These are phyloP conservation scores for Sporothrix sp. DNA, from an alignment of 2,329 filamentous ascomycete genomes.

Conservation along the genomic window DNA sequence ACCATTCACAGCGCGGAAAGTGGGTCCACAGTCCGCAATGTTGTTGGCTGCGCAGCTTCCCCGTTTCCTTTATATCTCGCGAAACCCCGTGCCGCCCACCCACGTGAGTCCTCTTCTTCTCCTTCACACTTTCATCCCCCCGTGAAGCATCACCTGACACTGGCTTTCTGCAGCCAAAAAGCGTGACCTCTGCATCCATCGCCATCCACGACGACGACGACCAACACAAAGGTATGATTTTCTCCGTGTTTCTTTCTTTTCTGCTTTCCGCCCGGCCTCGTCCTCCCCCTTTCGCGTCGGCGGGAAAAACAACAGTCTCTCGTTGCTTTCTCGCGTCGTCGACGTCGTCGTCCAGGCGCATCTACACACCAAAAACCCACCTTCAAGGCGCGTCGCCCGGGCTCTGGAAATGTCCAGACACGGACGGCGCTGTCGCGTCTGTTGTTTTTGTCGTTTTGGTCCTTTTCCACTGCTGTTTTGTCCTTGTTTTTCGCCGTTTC, in stretches of 20 bases:
- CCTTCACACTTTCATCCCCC: slow-evolving; percentile 1
- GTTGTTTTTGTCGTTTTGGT: background rate
- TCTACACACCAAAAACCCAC: background rate
- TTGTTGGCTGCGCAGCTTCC: background rate
- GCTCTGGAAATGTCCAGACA: background rate
- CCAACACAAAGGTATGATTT: slow-evolving; percentile 18
- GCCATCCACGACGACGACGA: background rate
- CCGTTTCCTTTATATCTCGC: slow-evolving; percentile 17
- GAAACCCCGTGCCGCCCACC: slow-evolving; percentile 19
- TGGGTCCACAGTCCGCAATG: background rate
- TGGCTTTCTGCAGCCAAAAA: slow-evolving; percentile 18
- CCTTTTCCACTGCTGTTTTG: background rate
- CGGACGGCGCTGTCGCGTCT: background rate
- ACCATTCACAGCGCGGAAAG: background rate
- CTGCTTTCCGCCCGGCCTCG: background rate
- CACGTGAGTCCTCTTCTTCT: slow-evolving; percentile 17
- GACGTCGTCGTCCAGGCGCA: background rate
- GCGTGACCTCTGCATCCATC: slow-evolving; percentile 12
- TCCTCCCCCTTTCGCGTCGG: too few relatives aligned
- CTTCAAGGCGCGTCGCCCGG: slow-evolving; percentile 5
- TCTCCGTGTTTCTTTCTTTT: background rate
- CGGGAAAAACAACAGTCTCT: background rate
- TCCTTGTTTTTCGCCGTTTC: background rate
- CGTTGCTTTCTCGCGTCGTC: background rate
- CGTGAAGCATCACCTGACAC: slow-evolving; percentile 23